Percentiles rank a stretch among this genome's conserved stretches.
These are phyloP conservation scores for Piromyces finnis DNA, from an alignment of 192 early-diverging fungal genomes.

Conservation along the genomic window DNA sequence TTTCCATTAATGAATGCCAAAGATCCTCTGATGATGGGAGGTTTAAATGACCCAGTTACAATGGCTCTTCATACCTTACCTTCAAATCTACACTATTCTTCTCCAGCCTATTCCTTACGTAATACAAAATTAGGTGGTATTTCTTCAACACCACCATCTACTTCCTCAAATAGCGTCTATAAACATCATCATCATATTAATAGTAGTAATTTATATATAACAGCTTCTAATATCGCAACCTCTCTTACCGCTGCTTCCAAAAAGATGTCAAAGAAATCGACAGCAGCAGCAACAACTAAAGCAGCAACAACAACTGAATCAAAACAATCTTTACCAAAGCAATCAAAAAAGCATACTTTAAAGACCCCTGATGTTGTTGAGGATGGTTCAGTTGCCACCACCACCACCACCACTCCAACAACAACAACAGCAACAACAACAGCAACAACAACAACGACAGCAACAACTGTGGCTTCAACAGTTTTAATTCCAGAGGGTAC, in stretches of 20 bases:
- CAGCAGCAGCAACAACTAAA: not conserved
- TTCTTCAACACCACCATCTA: not conserved
- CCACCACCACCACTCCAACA: no score
- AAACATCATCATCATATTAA: not conserved
- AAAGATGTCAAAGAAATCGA: no score
- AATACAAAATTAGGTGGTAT: no score
- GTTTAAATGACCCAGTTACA: not conserved
- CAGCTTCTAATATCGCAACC: not conserved
- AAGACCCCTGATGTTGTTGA: no score
- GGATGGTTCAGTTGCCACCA: no score
- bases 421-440: no score
- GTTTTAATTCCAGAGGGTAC: no score
- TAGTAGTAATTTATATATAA: not conserved
- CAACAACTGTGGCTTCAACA: no score
- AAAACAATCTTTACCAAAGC: no score
- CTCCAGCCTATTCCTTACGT: not conserved
- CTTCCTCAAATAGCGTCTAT: not conserved
- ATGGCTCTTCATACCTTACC: not conserved
- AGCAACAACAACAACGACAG: no score
- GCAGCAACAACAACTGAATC: no score
- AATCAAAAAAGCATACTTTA: no score
- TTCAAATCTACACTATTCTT: not conserved
- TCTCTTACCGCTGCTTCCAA: not conserved
- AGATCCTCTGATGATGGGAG: not conserved
- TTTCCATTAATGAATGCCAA: not conserved